Conservation (phyloP, 2,329 filamentous ascomycete genomes). For the Chaetomium sp. region DNA sequence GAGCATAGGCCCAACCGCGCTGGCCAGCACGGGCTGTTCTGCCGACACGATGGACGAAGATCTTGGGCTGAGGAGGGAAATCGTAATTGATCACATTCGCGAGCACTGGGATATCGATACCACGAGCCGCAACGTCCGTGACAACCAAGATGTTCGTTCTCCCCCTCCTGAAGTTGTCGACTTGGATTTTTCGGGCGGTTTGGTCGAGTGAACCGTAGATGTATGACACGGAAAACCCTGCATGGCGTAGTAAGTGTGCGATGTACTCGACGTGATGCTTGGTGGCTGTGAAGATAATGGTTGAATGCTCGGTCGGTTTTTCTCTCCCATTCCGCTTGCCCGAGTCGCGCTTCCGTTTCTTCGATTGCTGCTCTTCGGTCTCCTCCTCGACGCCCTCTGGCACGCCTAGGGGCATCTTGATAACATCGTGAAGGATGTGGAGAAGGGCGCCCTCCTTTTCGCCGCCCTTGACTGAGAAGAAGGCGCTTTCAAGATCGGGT, state of each 20-base stretch:
- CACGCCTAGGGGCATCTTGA: constrained; percentile 78
- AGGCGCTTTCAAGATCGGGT: constrained; percentile 91
- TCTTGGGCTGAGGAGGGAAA: constrained; percentile 93
- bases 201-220: constrained; percentile 95
- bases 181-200: constrained; percentile 86
- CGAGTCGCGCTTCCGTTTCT: constrained; percentile 72
- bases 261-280: constrained; percentile 98
- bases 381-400: constrained; percentile 53
- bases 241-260: constrained; percentile 72
- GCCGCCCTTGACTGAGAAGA: constrained; percentile 87
- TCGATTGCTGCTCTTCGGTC: constrained; percentile 53
- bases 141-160: constrained; percentile 90
- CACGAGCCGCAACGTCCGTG: constrained; percentile 92
- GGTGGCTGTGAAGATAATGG: constrained; percentile 90
- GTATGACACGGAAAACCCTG: constrained; percentile 88
- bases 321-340: constrained; percentile 59
- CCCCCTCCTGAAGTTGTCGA: constrained; percentile 84
- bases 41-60: constrained; percentile 94
- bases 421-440: constrained; percentile 86
- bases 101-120: constrained; percentile 95
- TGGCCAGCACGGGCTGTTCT: constrained; percentile 92
- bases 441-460: constrained; percentile 94
- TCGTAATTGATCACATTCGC: constrained; percentile 99
- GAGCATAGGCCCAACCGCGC: constrained; percentile 91
- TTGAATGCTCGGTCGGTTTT: constrained; percentile 85